A percentile compares a stretch with the other conserved stretches of the same genome.
These are phyloP conservation scores for Trichothecium roseum DNA, from an alignment of 2,329 filamentous ascomycete species.

Conservation along the genomic window DNA sequence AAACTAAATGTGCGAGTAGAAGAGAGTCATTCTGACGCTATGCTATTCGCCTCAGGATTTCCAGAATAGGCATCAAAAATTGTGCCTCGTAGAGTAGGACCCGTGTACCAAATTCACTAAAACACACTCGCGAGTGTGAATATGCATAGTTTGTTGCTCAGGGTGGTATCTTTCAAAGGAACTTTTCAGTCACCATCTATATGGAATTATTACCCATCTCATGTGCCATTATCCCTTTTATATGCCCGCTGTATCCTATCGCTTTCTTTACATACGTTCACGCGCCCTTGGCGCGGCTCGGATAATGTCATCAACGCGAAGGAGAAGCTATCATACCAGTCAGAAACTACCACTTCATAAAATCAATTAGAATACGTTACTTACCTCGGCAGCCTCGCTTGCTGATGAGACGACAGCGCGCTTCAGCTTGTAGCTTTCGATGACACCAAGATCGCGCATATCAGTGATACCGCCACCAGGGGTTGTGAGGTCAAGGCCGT, in stretches of 20 bases:
- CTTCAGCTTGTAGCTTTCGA: conserved; percentile 99
- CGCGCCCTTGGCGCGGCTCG: conserved; percentile 67
- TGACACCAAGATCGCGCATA: conserved; percentile 89
- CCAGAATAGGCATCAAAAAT: too few relatives aligned
- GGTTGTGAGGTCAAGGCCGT: conserved; percentile 78
- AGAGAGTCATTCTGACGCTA: too few relatives aligned
- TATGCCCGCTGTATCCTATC: conserved; percentile 1
- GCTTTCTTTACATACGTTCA: conserved; percentile 23
- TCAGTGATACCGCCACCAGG: conserved; percentile 89
- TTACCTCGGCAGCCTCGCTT: conserved; percentile 90
- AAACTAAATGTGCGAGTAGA: too few relatives aligned
- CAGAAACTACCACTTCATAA: too few relatives aligned
- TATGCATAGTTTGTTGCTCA: too few relatives aligned
- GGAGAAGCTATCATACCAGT: conserved; percentile 53
- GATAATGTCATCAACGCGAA: conserved; percentile 97
- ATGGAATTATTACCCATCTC: conserved; percentile 5
- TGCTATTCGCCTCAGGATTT: too few relatives aligned
- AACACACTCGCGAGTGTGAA: too few relatives aligned
- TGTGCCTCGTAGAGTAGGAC: too few relatives aligned
- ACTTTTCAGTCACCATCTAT: conserved; percentile 1
- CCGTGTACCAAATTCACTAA: too few relatives aligned
- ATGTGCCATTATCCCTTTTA: conserved; percentile 11
- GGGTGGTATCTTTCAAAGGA: not conserved
- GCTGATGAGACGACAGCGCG: conserved; percentile 94
- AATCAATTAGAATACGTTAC: conserved; percentile 22